These are phyloP conservation scores for Rugosomyces carneus DNA, from an alignment of 1,284 basidiomycete species.

Conservation along the genomic window DNA sequence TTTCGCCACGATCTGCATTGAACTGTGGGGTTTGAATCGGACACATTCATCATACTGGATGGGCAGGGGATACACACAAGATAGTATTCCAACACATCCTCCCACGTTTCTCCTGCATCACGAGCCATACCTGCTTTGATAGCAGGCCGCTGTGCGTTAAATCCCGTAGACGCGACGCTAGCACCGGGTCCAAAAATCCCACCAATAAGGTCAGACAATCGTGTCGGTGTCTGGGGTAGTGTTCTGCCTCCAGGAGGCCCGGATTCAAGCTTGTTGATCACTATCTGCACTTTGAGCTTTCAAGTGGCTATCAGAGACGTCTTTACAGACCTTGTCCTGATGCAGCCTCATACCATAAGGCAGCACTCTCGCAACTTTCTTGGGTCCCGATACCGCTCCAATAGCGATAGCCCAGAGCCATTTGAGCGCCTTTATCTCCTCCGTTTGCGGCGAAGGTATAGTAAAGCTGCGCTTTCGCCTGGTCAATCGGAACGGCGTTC, in stretches of 20 bases:
- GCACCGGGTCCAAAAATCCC: constrained; percentile 93
- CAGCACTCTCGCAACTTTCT: constrained; percentile 77
- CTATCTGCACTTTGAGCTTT: constrained; percentile 18
- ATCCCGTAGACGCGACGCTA: constrained; percentile 81
- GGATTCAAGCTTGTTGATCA: constrained; percentile 74
- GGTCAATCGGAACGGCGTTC: constrained; percentile 59
- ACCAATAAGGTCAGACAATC: constrained; percentile 85
- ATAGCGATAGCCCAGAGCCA: constrained; percentile 92
- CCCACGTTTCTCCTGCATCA: constrained; percentile 86
- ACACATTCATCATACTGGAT: not conserved
- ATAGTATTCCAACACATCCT: constrained; percentile 89
- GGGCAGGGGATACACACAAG: constrained; percentile 44
- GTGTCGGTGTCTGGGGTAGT: constrained; percentile 76
- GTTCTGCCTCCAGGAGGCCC: constrained; percentile 91
- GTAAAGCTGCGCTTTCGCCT: constrained; percentile 80
- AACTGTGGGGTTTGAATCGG: constrained; percentile 45
- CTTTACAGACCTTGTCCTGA: constrained; percentile 66
- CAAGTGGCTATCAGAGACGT: not conserved
- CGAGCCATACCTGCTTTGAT: constrained; percentile 80
- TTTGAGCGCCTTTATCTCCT: constrained; percentile 82
- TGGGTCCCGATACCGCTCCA: constrained; percentile 91
- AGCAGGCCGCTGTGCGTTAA: constrained; percentile 64
- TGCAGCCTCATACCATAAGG: constrained; percentile 84
- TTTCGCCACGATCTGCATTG: constrained; percentile 86
- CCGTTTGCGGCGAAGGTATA: constrained; percentile 91